Evolutionary conservation across 805 yeast species (phyloP).

Genomic region (Yarrowia keelungensis): DNA sequence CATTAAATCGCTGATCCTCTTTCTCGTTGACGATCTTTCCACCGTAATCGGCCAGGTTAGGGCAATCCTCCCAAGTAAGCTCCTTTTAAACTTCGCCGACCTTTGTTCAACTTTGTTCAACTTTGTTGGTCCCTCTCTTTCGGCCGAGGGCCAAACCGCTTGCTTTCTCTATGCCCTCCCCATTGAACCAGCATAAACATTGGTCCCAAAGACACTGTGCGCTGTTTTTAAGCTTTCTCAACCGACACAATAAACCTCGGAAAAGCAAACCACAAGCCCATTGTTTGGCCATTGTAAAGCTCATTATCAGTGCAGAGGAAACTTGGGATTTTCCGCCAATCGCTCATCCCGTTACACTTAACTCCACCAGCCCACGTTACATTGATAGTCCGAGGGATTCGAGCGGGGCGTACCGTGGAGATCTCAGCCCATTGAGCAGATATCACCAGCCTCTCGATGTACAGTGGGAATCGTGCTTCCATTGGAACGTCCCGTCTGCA

Average conservation of each 20-base stretch:
- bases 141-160: background rate
- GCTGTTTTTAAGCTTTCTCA: background rate
- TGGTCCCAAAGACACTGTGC: background rate
- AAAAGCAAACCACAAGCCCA: slow-evolving; percentile 21
- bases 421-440: no score
- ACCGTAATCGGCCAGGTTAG: background rate
- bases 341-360: slow-evolving; percentile 15
- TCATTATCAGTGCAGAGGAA: slow-evolving; percentile 17
- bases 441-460: background rate
- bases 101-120: background rate
- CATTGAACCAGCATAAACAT: background rate
- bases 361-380: slow-evolving; percentile 35
- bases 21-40: slow-evolving; percentile 5
- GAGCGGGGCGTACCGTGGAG: no score
- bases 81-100: background rate
- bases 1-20: slow-evolving; percentile 17
- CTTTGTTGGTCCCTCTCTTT: slow-evolving; percentile 12
- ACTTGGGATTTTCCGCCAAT: slow-evolving; percentile 10
- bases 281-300: slow-evolving; percentile 7
- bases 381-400: background rate
- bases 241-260: background rate
- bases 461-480: background rate
- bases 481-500: slow-evolving; percentile 11
- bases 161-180: background rate
- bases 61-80: background rate